Evolutionary conservation across 2,329 filamentous ascomycete genomes (phyloP).

Genomic region (Eurotiales sp.): DNA sequence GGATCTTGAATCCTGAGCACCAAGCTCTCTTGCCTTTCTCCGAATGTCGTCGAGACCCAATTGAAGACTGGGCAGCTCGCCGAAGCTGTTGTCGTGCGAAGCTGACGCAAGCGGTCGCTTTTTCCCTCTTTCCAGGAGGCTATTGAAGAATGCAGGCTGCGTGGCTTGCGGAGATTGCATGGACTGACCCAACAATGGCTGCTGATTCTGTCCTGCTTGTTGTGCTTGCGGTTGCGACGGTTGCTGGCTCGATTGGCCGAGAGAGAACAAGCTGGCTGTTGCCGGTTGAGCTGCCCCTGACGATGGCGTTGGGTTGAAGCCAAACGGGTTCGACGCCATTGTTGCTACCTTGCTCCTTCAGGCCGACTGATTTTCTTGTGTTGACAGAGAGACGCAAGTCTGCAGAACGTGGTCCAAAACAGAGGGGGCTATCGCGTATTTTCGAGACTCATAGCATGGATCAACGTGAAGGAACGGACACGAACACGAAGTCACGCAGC

Average conservation of each 20-base stretch:
- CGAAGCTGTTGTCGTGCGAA: constrained; percentile 52
- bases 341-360: background rate
- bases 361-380: background rate
- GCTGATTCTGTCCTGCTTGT: constrained; percentile 26
- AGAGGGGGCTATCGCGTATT: background rate
- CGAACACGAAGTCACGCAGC: background rate
- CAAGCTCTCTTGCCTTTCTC: constrained; percentile 69
- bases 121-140: constrained; percentile 59
- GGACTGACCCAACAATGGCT: constrained; percentile 22
- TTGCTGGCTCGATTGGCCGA: constrained; percentile 27
- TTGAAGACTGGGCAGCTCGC: constrained; percentile 83
- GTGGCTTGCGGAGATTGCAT: constrained; percentile 30
- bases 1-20: constrained; percentile 58
- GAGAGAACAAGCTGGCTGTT: constrained; percentile 24
- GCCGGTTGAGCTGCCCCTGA: constrained; percentile 19
- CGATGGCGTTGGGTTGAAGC: constrained; percentile 1
- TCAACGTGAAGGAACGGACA: background rate
- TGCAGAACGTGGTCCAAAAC: too few relatives aligned
- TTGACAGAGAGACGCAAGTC: background rate
- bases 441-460: background rate
- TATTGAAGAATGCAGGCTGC: constrained; percentile 62
- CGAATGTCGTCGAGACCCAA: constrained; percentile 86
- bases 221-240: constrained; percentile 20
- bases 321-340: constrained; percentile 14
- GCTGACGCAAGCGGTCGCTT: constrained; percentile 63